Evolutionary conservation across 2,329 filamentous ascomycete species (phyloP), one percentile per base, ranked within the genome.

Genomic region (Penicillium thymicola): DNA sequence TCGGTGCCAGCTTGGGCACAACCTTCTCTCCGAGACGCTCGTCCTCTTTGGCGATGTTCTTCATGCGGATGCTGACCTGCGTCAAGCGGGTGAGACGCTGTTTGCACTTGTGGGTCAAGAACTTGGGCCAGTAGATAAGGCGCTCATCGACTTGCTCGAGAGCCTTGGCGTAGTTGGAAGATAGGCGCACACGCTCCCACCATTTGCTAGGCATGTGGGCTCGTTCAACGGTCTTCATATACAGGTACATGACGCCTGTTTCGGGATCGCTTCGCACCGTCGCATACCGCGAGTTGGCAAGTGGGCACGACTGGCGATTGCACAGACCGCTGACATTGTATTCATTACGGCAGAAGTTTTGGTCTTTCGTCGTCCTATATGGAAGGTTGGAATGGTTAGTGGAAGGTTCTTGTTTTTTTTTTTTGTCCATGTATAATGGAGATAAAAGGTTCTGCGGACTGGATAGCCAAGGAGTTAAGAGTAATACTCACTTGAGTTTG

Each of bases 291-390:
- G 87, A 90, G 79, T 96, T 97, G 65, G 92, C 91, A 55, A 96
- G 85, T 3, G 92, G 92, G 72, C 92, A 96, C 52, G 89, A 90
- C 75, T 96, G 90, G 57, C 91, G 84, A 72, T 90, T 92, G 78
- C 90, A 94, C 60, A 93, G 84, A 54, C 90, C 88, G 13, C 85
- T 89, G 60, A 92, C 88, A 73, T 95, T 96, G 82, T 92, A 89
- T 77, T 93, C 92, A 77, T 97, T 96, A 74, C 93, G 88, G 77
- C 94, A 99, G 77, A 97, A 99, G 68, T 86, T 97, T 75, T 94
- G 88, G 57, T 88, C 84, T 76, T 93, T 95, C 25, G 90, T 89
- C 21, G 88, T 90, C 79, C 86, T 90, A 69, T 44, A 38, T 5
- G 25, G 13, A 44, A 55, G 10, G 13, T 45, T 40, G 53, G 4